Evolutionary conservation across 768 basidiomycete genomes (phyloP).

Genomic region (Boletus vermiculosoides): DNA sequence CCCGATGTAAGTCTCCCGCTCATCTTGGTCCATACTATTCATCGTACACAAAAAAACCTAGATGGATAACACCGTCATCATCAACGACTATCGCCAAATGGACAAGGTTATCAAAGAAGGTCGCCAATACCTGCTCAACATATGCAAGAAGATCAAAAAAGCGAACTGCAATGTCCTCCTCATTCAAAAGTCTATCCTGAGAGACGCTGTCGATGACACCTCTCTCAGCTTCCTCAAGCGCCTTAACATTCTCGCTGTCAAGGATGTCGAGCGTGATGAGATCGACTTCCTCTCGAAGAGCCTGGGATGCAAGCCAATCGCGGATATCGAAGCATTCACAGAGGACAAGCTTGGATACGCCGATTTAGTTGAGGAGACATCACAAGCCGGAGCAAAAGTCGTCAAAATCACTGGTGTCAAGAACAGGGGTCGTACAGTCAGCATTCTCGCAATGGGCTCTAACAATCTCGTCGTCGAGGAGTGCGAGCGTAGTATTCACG

Average conservation of each 20-base stretch:
- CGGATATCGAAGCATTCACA: constrained; percentile 96
- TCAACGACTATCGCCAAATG: constrained; percentile 99
- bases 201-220: constrained; percentile 98
- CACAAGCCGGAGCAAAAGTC: constrained; percentile 80
- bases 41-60: constrained; percentile 31
- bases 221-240: constrained; percentile 97
- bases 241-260: constrained; percentile 93
- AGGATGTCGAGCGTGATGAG: constrained; percentile 98
- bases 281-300: constrained; percentile 97
- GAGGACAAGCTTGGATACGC: constrained; percentile 98
- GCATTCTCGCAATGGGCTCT: constrained; percentile 90
- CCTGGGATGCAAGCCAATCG: constrained; percentile 91
- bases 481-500: constrained; percentile 95
- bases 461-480: constrained; percentile 95
- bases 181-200: constrained; percentile 98
- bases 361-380: constrained; percentile 90
- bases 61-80: constrained; percentile 99
- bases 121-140: constrained; percentile 93
- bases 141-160: constrained; percentile 99
- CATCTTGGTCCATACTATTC: not conserved
- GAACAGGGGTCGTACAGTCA: constrained; percentile 92
- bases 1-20: constrained; percentile 70
- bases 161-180: constrained; percentile 99
- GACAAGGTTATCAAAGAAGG: constrained; percentile 99
- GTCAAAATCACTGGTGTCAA: constrained; percentile 94